Percentiles rank a stretch among this genome's conserved stretches.
Conservation (phyloP, 768 basidiomycete genomes). For the Mrakia frigida region DNA sequence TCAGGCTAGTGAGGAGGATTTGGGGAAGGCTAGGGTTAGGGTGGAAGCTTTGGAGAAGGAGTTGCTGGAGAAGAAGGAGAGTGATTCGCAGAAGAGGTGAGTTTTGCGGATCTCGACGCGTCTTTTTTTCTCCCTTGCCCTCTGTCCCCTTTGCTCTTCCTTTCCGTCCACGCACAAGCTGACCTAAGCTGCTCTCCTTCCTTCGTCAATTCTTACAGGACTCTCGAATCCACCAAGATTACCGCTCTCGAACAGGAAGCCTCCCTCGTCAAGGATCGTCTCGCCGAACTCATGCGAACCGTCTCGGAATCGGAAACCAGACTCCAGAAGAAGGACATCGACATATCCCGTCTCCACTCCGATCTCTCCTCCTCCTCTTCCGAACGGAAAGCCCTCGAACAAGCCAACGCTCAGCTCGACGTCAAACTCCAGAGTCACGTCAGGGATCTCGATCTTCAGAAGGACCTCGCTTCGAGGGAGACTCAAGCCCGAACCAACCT, state of each 20-base stretch:
- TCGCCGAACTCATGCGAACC: constrained; percentile 69
- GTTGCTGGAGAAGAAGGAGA: constrained; percentile 47
- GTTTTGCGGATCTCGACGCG: constrained; percentile 36
- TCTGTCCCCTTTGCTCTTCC: neutral
- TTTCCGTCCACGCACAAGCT: too few relatives aligned
- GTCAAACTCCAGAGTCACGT: constrained; percentile 44
- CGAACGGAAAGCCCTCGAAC: constrained; percentile 10
- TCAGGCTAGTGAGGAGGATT: constrained; percentile 71
- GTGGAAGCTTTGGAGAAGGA: constrained; percentile 67
- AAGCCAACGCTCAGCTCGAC: constrained; percentile 23
- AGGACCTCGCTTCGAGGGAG: constrained; percentile 37
- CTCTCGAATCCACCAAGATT: constrained; percentile 57
- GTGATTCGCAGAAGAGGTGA: constrained; percentile 63
- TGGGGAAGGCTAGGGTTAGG: constrained; percentile 57
- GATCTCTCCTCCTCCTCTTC: constrained; percentile 3
- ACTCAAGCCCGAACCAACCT: constrained; percentile 49
- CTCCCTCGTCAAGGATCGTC: constrained; percentile 67
- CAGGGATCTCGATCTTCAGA: constrained; percentile 48
- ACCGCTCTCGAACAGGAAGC: constrained; percentile 61
- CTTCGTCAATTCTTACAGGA: constrained; percentile 12
- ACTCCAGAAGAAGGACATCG: constrained; percentile 58
- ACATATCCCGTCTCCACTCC: constrained; percentile 19
- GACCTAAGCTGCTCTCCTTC: neutral
- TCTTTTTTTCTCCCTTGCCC: neutral
- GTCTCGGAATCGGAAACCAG: constrained; percentile 68